Base-by-base conservation (phyloP, 1,284 basidiomycete genomes). In the Pisolithus thermaeus region DNA sequence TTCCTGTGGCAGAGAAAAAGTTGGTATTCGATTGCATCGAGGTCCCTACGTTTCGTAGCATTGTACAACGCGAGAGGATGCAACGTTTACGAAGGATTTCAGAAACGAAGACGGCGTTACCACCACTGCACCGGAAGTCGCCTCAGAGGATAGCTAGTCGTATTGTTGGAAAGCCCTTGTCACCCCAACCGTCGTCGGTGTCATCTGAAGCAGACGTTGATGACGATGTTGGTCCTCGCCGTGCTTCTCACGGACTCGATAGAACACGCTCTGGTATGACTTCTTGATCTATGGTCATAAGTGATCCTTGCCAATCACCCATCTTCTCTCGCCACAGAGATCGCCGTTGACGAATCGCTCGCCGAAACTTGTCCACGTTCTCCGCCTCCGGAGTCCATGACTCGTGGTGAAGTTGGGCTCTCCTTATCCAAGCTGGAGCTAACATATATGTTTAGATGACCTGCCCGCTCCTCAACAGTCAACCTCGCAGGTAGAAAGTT, bases 221-320 rank as follows among this genome's bases (percentile, higher is more conserved):
- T n/a, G 61, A 73, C 30, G 64, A 61, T 32, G 64, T 14, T 14
- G 32, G 32, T 35, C 32, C 64, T 50, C 68, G 72, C 70, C 71
- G 72, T 52, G 56, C 63, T 28, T 18, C 45, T 16, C 56, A 58
- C n/a, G 58, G 53, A 23, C n/a, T 58, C 22, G 41, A 62, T 16
- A 47, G 22, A 25, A 52, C 54, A 27, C 50, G 52, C n/a, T 69
- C 67, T 3, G 67, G 68, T 56, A 49, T 40, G 58, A 51, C 14
- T 25, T 12, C 36, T 23, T 30, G 39, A n/a, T 38, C 23, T 27
- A 27, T 42, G 3, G 16, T 32, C 12, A 3, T 12, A 25, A 40
- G 16, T 35, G 3, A 12, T n/a, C 22, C 57, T 2, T 53, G 18
- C 30, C 42, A 22, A 2, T 37, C 5, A 41, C 20, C n/a, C 14